A percentile compares a stretch with the other conserved stretches of the same genome.
phyloP scores from a whole-genome alignment of 2,329 filamentous ascomycete species.

The Neophaeococcomyces aloes region DNA sequence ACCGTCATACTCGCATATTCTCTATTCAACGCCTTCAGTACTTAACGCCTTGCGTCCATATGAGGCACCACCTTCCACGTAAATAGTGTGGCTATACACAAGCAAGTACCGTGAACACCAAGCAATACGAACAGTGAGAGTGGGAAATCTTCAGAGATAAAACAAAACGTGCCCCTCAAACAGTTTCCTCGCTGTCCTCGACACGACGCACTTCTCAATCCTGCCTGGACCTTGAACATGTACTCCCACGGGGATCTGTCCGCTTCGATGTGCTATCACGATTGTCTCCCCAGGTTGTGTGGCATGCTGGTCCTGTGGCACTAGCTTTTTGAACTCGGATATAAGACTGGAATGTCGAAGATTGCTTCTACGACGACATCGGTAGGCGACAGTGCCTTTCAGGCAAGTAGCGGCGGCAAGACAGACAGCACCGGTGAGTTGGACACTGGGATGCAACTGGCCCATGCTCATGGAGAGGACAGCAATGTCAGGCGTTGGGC shows the following conservation, averaged over 20 bases:
- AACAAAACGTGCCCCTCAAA: conserved; percentile 5
- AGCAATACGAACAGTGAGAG: too few relatives aligned
- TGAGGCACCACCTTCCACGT: too few relatives aligned
- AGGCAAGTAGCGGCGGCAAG: conserved; percentile 39
- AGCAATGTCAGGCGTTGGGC: conserved; percentile 25
- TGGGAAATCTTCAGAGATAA: conserved; percentile 1
- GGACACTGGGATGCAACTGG: conserved; percentile 46
- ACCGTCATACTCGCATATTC: too few relatives aligned
- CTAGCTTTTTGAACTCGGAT: too few relatives aligned
- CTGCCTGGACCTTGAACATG: neutral
- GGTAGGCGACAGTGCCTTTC: conserved; percentile 29
- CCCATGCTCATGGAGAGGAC: conserved; percentile 43
- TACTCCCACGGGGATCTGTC: conserved; percentile 2
- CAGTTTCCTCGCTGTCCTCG: conserved; percentile 3
- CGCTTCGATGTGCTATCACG: conserved; percentile 1
- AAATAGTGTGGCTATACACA: too few relatives aligned
- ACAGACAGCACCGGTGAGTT: conserved; percentile 44
- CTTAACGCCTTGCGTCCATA: too few relatives aligned
- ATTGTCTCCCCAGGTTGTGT: neutral
- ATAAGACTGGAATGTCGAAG: too few relatives aligned
- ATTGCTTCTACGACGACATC: neutral
- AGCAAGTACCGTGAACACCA: too few relatives aligned
- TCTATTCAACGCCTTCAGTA: too few relatives aligned
- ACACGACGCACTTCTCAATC: neutral
- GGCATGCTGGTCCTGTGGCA: too few relatives aligned